These are phyloP conservation scores for Cicer yamashitae DNA, from an alignment of 306 rosid genomes.

Conservation along the genomic window DNA sequence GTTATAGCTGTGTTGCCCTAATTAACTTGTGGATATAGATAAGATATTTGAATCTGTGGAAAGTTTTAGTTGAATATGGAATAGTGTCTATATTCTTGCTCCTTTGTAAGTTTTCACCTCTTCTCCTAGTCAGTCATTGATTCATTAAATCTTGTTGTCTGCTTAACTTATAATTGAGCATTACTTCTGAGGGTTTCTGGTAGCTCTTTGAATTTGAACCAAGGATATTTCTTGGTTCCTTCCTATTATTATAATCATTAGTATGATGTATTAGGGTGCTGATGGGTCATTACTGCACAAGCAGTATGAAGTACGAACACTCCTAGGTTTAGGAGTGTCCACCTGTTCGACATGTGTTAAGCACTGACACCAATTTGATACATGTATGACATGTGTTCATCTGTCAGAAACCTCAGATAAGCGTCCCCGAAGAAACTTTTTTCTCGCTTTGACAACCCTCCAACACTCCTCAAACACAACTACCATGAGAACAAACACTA, in stretches of 20 bases:
- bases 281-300: constrained; percentile 2
- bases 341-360: neutral
- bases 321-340: neutral
- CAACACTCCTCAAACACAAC: neutral
- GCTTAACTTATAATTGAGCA: constrained; percentile 3
- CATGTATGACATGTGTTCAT: neutral
- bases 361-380: neutral
- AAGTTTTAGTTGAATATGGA: constrained; percentile 17
- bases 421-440: neutral
- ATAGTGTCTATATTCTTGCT: neutral
- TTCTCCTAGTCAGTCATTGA: neutral
- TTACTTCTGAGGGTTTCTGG: neutral
- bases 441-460: neutral
- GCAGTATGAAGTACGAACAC: neutral
- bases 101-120: constrained; percentile 6
- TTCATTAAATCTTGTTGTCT: constrained; percentile 12
- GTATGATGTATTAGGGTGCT: constrained; percentile 9
- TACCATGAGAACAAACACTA: neutral
- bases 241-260: neutral
- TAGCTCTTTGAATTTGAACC: neutral
- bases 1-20: neutral
- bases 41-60: constrained; percentile 15
- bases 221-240: neutral
- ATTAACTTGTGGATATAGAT: neutral
- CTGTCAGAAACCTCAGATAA: neutral